Evolutionary conservation across 148 eudicot genomes (phyloP).

Genomic region (Suaeda aralocaspica): DNA sequence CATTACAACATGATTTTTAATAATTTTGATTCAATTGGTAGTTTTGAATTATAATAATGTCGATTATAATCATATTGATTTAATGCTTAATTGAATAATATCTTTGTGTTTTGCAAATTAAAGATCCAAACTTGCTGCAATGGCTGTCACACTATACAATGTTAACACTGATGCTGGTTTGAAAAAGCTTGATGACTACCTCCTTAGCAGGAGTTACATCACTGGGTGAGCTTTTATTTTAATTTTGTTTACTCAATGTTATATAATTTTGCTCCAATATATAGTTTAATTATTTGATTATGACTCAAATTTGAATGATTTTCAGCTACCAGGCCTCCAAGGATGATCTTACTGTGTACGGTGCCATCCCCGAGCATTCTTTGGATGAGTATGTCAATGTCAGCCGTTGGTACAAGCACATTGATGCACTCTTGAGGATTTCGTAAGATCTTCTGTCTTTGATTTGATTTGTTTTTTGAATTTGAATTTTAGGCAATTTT

Average conservation of each 20-base stretch:
- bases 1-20: too few species aligned
- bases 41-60: too few species aligned
- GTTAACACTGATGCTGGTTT: slow-evolving; percentile 64
- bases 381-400: slow-evolving; percentile 64
- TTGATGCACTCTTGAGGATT: slow-evolving; percentile 83
- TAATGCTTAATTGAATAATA: background rate
- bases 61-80: too few species aligned
- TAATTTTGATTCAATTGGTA: too few species aligned
- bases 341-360: slow-evolving; percentile 75
- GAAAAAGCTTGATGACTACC: slow-evolving; percentile 85
- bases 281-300: background rate
- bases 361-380: slow-evolving; percentile 61
- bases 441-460: slow-evolving; percentile 53
- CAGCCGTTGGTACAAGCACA: slow-evolving; percentile 82
- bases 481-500: background rate
- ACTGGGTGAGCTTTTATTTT: slow-evolving; percentile 49
- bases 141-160: slow-evolving; percentile 65
- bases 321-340: slow-evolving; percentile 85
- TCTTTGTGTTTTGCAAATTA: background rate
- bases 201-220: slow-evolving; percentile 77
- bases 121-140: slow-evolving; percentile 25
- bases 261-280: background rate
- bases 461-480: background rate
- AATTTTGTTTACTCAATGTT: too few species aligned
- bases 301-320: background rate